Evolutionary conservation across 495 filamentous ascomycete genomes (phyloP).

Genomic region (Podospora pseudocomata): DNA sequence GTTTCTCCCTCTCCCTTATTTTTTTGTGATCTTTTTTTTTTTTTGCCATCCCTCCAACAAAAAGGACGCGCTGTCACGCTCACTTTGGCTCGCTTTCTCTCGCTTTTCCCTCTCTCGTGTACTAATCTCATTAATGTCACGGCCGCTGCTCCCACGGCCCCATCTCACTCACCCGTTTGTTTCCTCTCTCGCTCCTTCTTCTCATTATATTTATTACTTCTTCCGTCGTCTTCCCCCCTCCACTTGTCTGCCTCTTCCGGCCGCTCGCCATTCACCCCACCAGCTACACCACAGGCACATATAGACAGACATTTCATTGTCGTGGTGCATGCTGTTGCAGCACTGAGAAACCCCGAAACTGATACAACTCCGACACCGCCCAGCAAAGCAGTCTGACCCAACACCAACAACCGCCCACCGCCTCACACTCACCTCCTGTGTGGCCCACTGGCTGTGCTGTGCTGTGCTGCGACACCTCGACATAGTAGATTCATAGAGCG

Average conservation of each 20-base stretch:
- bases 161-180: background rate
- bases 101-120: conserved; percentile 6
- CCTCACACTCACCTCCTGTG: background rate
- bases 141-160: conserved; percentile 6
- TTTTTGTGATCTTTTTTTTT: conserved; percentile 9
- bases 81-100: background rate
- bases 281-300: background rate
- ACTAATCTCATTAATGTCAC: conserved; percentile 12
- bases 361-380: conserved; percentile 1
- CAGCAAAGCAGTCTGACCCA: conserved; percentile 2
- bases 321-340: conserved; percentile 10
- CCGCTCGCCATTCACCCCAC: background rate
- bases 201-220: conserved; percentile 9
- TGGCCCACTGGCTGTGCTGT: background rate
- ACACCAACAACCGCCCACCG: background rate
- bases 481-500: background rate
- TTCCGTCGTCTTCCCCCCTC: conserved; percentile 8
- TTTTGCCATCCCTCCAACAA: background rate
- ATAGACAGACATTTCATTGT: conserved; percentile 1
- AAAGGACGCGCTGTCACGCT: background rate
- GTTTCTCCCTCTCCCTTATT: conserved; percentile 8
- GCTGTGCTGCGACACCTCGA: background rate
- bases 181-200: conserved; percentile 15
- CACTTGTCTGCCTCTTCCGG: background rate
- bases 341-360: conserved; percentile 5